These are phyloP conservation scores for Taiozyma sp. DNA, from an alignment of 1,139 yeast genomes.

Conservation along the genomic window DNA sequence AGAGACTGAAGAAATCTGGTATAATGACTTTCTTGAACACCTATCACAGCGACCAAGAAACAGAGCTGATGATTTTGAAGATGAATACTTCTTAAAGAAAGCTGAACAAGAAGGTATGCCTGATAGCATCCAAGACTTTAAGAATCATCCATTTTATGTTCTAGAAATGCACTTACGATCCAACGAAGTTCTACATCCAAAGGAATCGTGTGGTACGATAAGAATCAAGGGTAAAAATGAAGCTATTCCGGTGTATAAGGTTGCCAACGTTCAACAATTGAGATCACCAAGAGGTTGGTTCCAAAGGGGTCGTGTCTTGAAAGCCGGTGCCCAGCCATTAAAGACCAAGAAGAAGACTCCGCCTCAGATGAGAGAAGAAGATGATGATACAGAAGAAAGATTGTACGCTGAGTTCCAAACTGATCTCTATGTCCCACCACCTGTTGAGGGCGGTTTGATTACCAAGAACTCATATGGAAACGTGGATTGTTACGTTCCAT, in stretches of 20 bases:
- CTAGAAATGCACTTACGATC: constrained; percentile 68
- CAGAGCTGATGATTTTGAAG: constrained; percentile 63
- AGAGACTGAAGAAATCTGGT: constrained; percentile 59
- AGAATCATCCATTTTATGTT: constrained; percentile 84
- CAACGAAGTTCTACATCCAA: constrained; percentile 70
- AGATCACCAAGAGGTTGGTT: constrained; percentile 86
- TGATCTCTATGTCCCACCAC: too few relatives aligned
- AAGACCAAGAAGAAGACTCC: constrained; percentile 35
- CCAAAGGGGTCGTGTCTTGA: constrained; percentile 70
- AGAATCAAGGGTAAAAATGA: constrained; percentile 36
- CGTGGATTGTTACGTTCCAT: too few relatives aligned
- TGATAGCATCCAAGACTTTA: constrained; percentile 73
- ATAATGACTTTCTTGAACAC: constrained; percentile 29
- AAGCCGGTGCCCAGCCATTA: constrained; percentile 64
- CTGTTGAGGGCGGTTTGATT: too few relatives aligned
- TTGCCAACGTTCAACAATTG: constrained; percentile 59
- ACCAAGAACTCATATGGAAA: too few relatives aligned
- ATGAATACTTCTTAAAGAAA: too few relatives aligned
- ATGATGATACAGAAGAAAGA: too few relatives aligned
- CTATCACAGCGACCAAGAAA: constrained; percentile 31
- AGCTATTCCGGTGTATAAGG: constrained; percentile 52
- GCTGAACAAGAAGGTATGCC: constrained; percentile 86
- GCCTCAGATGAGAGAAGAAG: too few relatives aligned
- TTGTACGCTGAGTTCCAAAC: too few relatives aligned
- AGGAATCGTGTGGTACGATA: constrained; percentile 72